phyloP scores from a whole-genome alignment of 345 rosid genomes.

The Pseudoturritis turrita region DNA sequence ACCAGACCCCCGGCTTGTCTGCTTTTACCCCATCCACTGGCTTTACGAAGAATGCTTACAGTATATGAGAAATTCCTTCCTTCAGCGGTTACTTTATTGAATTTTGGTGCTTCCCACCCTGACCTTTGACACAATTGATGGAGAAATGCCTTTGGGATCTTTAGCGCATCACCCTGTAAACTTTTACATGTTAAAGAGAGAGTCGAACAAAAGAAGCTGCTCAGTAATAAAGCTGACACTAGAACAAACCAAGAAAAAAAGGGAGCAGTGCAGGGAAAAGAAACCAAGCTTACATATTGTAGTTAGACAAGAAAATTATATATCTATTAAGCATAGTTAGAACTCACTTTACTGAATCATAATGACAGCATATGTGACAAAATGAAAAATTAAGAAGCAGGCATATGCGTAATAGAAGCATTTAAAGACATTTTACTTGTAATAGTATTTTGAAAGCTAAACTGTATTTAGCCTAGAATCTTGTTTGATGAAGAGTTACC shows the following conservation, averaged over 20 bases:
- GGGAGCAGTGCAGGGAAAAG: background rate
- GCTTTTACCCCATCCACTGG: constrained; percentile 86
- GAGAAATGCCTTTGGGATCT: constrained; percentile 79
- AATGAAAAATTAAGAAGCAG: background rate
- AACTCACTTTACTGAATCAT: background rate
- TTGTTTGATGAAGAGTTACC: constrained; percentile 41
- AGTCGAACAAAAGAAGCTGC: background rate
- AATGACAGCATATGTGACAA: constrained; percentile 17
- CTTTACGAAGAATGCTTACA: constrained; percentile 80
- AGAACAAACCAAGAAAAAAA: constrained; percentile 4
- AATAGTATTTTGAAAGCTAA: background rate
- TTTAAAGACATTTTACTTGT: background rate
- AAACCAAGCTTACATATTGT: background rate
- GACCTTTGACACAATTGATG: constrained; percentile 89
- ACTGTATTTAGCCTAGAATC: background rate
- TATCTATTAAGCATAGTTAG: background rate
- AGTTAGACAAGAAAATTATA: background rate
- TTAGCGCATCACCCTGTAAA: constrained; percentile 70
- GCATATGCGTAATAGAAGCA: background rate
- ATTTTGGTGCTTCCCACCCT: constrained; percentile 95
- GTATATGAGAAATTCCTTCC: constrained; percentile 48
- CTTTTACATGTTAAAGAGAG: background rate
- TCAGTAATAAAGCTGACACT: background rate
- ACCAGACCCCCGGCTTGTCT: constrained; percentile 88
- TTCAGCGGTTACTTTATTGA: constrained; percentile 53